These are phyloP conservation scores for Mycotypha africana DNA, from an alignment of 371 early-diverging fungal species.

Conservation along the genomic window DNA sequence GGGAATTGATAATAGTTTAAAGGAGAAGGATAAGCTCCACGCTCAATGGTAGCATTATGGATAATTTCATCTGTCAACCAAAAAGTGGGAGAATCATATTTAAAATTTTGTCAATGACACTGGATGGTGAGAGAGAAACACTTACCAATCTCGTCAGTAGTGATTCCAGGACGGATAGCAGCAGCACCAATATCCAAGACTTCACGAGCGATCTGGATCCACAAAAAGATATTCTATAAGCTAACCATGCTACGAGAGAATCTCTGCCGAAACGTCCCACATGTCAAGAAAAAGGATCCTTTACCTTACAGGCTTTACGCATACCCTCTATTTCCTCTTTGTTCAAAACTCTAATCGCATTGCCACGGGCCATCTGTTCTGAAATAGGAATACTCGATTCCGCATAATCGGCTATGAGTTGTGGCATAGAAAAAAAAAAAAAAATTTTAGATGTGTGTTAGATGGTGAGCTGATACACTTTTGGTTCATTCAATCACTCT, in stretches of 20 bases:
- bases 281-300: neutral
- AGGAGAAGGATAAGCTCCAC: slow-evolving; percentile 90
- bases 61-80: slow-evolving; percentile 71
- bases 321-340: slow-evolving; percentile 74
- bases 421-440: too few relatives aligned
- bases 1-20: slow-evolving; percentile 92
- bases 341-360: slow-evolving; percentile 63
- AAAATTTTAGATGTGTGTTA: too few relatives aligned
- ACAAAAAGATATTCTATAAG: too few relatives aligned
- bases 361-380: slow-evolving; percentile 60
- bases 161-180: slow-evolving; percentile 79
- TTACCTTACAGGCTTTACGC: slow-evolving; percentile 72
- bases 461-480: too few relatives aligned
- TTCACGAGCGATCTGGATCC: slow-evolving; percentile 72
- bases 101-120: too few relatives aligned
- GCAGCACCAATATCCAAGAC: slow-evolving; percentile 78
- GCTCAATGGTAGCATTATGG: slow-evolving; percentile 83
- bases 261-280: too few relatives aligned
- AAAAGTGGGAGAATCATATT: too few relatives aligned
- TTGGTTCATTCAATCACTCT: too few relatives aligned
- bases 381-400: slow-evolving; percentile 63
- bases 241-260: too few relatives aligned
- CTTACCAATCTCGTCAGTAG: slow-evolving; percentile 82
- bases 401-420: slow-evolving; percentile 92
- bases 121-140: too few relatives aligned